Evolutionary conservation across 2,329 filamentous ascomycete species (phyloP).

Genomic region (Sclerotinia nivalis): DNA sequence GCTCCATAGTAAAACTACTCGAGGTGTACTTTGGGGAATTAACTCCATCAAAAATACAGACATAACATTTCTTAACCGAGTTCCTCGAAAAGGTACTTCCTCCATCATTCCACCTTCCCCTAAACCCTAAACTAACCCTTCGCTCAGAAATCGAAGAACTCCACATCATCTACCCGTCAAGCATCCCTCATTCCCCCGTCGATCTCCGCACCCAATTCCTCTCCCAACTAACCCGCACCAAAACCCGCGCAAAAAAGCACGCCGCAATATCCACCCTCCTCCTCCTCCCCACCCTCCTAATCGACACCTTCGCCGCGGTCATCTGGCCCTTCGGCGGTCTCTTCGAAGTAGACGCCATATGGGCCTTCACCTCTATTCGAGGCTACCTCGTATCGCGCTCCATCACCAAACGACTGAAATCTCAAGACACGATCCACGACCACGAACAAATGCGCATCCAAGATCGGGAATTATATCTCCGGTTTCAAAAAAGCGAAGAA

Average conservation of each 20-base stretch:
- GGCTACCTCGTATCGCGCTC: slow-evolving; percentile 24
- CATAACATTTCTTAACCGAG: slow-evolving; percentile 27
- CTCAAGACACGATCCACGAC: neutral
- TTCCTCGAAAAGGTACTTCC: slow-evolving; percentile 25
- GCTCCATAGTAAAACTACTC: slow-evolving; percentile 26
- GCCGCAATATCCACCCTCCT: slow-evolving; percentile 8
- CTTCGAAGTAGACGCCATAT: slow-evolving; percentile 40
- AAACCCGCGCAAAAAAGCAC: neutral
- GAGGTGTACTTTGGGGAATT: slow-evolving; percentile 25
- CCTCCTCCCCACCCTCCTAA: slow-evolving; percentile 13
- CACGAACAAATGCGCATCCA: neutral
- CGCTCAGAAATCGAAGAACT: slow-evolving; percentile 13
- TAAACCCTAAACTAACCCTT: neutral
- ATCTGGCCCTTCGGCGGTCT: slow-evolving; percentile 42
- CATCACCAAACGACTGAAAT: neutral
- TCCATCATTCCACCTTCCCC: neutral
- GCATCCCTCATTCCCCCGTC: neutral
- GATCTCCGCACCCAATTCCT: slow-evolving; percentile 8
- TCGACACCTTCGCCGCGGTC: slow-evolving; percentile 33
- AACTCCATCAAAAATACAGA: slow-evolving; percentile 27
- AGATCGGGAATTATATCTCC: slow-evolving; percentile 5
- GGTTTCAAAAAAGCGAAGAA: neutral
- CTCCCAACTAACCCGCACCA: neutral
- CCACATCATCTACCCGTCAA: neutral
- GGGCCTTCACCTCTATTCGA: slow-evolving; percentile 38